These are phyloP conservation scores for Pelargonium nanum DNA, from an alignment of 345 rosid genomes.

Conservation along the genomic window DNA sequence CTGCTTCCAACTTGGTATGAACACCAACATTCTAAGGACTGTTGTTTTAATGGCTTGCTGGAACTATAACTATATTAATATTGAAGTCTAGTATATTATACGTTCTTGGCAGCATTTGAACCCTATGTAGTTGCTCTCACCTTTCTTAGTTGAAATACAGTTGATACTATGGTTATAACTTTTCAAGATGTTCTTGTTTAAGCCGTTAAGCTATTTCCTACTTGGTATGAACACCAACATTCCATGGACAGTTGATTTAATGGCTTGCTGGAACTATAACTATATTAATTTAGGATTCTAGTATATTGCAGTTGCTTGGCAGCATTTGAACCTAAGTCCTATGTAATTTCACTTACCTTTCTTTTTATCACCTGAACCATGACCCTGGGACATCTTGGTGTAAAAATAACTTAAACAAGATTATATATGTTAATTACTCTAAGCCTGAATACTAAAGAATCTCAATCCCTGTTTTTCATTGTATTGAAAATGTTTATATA, in stretches of 20 bases:
- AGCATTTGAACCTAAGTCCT: background rate
- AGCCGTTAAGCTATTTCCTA: background rate
- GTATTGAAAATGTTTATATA: constrained; percentile 2
- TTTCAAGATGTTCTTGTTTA: too few species aligned
- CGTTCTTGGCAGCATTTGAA: background rate
- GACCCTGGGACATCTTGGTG: too few species aligned
- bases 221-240: background rate
- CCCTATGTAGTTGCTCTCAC: background rate
- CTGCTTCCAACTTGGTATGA: background rate
- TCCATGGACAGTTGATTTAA: background rate
- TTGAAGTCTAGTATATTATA: background rate
- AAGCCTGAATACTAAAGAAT: background rate
- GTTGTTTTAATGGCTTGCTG: background rate
- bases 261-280: background rate
- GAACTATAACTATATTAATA: background rate
- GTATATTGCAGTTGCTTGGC: background rate
- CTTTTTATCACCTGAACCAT: too few species aligned
- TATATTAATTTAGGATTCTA: background rate
- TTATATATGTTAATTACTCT: background rate
- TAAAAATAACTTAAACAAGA: background rate
- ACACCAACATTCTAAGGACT: background rate
- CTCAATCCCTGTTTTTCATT: background rate
- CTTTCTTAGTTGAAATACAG: too few species aligned
- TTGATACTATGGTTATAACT: too few species aligned
- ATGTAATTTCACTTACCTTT: too few species aligned